These are phyloP conservation scores for Lophiostoma macrostomum DNA, from an alignment of 495 filamentous ascomycete genomes.

Conservation along the genomic window DNA sequence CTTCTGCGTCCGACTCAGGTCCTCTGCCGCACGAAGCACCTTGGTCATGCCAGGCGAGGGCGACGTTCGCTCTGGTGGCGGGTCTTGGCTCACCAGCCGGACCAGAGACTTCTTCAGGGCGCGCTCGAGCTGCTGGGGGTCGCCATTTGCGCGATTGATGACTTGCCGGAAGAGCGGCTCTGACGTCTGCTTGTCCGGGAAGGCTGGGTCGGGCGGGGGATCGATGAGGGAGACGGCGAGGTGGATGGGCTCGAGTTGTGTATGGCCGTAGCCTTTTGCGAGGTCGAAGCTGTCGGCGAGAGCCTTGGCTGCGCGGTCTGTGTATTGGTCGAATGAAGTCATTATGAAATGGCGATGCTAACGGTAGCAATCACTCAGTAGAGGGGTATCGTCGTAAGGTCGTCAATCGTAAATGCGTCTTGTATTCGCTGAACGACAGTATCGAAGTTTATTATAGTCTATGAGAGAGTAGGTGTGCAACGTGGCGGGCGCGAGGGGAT, in stretches of 20 bases:
- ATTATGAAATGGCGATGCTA: slow-evolving; percentile 31
- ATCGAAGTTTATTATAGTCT: not conserved
- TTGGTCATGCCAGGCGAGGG: slow-evolving; percentile 77
- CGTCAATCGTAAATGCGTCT: too few species aligned
- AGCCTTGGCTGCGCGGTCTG: slow-evolving; percentile 84
- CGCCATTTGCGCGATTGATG: slow-evolving; percentile 88
- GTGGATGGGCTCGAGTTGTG: slow-evolving; percentile 84
- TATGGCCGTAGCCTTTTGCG: slow-evolving; percentile 82
- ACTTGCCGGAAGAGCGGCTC: slow-evolving; percentile 87
- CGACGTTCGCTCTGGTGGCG: slow-evolving; percentile 81
- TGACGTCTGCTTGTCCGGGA: slow-evolving; percentile 53
- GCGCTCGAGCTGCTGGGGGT: slow-evolving; percentile 82
- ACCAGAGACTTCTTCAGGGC: slow-evolving; percentile 88
- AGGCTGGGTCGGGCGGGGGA: slow-evolving; percentile 70
- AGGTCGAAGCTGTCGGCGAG: slow-evolving; percentile 79
- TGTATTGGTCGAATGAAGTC: slow-evolving; percentile 69
- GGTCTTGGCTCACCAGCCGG: slow-evolving; percentile 87
- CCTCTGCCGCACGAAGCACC: slow-evolving; percentile 75
- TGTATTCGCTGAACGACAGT: slow-evolving; percentile 10
- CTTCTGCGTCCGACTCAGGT: slow-evolving; percentile 94
- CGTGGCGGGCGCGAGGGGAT: not conserved
- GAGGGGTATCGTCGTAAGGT: too few species aligned
- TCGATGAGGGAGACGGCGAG: slow-evolving; percentile 86
- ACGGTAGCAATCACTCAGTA: slow-evolving; percentile 12
- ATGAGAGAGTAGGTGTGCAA: not conserved